Percentiles rank a stretch among this genome's conserved stretches.
These are phyloP conservation scores for Fusarium vanettenii DNA, from an alignment of 2,329 filamentous ascomycete genomes.

Conservation along the genomic window DNA sequence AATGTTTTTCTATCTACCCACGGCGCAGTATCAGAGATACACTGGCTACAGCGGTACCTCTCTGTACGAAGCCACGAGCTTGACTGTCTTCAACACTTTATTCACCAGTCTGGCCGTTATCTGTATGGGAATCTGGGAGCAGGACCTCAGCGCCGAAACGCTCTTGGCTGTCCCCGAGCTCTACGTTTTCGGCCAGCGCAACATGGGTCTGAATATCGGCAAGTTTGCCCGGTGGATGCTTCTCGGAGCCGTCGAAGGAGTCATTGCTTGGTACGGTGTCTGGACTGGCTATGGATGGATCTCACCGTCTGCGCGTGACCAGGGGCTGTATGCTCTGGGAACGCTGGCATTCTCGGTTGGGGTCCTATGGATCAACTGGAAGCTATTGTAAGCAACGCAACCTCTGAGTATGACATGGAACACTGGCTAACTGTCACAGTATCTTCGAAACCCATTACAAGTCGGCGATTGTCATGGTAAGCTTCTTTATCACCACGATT, in stretches of 20 bases:
- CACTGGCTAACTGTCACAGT: slow-evolving; percentile 48
- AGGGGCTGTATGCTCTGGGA: slow-evolving; percentile 79
- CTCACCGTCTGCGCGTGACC: slow-evolving; percentile 66
- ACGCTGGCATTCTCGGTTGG: slow-evolving; percentile 77
- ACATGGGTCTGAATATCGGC: slow-evolving; percentile 77
- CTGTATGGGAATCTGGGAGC: slow-evolving; percentile 90
- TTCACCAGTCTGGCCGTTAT: slow-evolving; percentile 93
- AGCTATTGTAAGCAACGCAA: slow-evolving; percentile 75
- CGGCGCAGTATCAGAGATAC: slow-evolving; percentile 85
- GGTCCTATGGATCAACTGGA: slow-evolving; percentile 79
- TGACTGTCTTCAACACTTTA: slow-evolving; percentile 94
- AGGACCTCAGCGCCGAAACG: slow-evolving; percentile 85
- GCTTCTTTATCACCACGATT: slow-evolving; percentile 67
- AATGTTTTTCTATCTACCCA: slow-evolving; percentile 84
- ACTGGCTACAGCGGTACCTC: slow-evolving; percentile 92
- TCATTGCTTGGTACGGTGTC: slow-evolving; percentile 77
- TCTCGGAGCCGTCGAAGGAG: slow-evolving; percentile 77
- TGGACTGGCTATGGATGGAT: slow-evolving; percentile 64
- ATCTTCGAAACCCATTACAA: slow-evolving; percentile 85
- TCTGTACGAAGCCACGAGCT: slow-evolving; percentile 85
- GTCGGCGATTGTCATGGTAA: slow-evolving; percentile 69
- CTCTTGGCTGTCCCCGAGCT: slow-evolving; percentile 93
- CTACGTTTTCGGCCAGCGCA: slow-evolving; percentile 83
- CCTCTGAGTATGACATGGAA: neutral
- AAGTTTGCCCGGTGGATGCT: slow-evolving; percentile 84